A percentile compares a stretch with the other conserved stretches of the same genome.
Conservation (phyloP, 2,329 filamentous ascomycete genomes). For the Zymoseptoria crescenta region DNA sequence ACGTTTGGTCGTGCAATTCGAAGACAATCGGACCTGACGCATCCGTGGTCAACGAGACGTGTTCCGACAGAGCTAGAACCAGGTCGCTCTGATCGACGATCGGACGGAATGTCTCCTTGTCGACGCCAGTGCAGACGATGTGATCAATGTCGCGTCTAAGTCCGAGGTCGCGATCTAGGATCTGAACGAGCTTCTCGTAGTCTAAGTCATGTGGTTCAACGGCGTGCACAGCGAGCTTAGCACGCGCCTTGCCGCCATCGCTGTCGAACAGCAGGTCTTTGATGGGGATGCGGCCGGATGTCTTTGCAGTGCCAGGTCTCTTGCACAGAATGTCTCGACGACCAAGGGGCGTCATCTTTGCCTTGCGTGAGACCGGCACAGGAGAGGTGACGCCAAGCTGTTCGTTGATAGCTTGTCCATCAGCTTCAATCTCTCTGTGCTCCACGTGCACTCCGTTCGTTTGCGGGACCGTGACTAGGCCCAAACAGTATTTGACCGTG, state of each 20-base stretch:
- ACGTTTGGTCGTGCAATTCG: constrained; percentile 4
- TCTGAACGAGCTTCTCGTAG: constrained; percentile 4
- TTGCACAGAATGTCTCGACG: constrained; percentile 7
- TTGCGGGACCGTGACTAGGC: neutral
- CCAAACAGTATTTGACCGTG: constrained; percentile 12
- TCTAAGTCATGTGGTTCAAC: constrained; percentile 8
- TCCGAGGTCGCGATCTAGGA: constrained; percentile 6
- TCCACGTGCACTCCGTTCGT: neutral
- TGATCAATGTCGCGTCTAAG: constrained; percentile 3
- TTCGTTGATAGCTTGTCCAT: neutral
- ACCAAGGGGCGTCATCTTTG: constrained; percentile 4
- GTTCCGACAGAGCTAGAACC: constrained; percentile 1
- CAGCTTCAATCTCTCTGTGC: neutral
- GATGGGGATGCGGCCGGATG: neutral
- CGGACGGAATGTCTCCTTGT: neutral
- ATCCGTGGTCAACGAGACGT: neutral
- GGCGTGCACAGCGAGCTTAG: neutral
- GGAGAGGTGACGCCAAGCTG: constrained; percentile 2
- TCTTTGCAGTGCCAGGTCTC: neutral
- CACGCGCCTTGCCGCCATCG: constrained; percentile 1
- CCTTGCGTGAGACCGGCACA: neutral
- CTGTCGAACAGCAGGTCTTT: constrained; percentile 6
- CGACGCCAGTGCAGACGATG: constrained; percentile 9
- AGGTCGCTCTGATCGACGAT: constrained; percentile 9
- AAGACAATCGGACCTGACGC: constrained; percentile 6